Evolutionary conservation across 2,329 filamentous ascomycete species (phyloP), one percentile per base, ranked within the genome.

Genomic region (Incumbomyces delicatus): DNA sequence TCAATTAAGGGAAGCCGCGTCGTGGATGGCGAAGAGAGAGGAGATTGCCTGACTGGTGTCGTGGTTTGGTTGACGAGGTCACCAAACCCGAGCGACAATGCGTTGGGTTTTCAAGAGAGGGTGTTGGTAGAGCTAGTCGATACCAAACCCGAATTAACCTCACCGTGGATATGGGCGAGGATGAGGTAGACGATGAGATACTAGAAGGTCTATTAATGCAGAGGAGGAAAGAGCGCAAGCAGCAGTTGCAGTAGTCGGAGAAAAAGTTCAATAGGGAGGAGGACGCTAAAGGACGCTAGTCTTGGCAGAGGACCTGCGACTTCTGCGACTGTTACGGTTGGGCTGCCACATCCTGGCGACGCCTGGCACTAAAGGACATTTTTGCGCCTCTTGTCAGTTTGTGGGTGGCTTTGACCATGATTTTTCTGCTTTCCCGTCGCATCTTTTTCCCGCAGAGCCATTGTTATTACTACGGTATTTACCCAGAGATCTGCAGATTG

Each of bases 1-100:
- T 57, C 55, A 57, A 45, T 57, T 49, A 57, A 57, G 53, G 55
- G 55, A 56, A 57, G 55, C 55, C 55, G 55, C 50, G 54, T 51
- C 52, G 33, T 35, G 33, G 33, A 35, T 52, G 47, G 31, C 22
- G 35, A 50, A 39, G 46, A 36, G 40, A 50, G 47, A 47, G 50
- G 46, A 49, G 44, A 47, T 16, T 46, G 34, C 27, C 44, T 16
- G 36, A 29, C 35, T 31, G 32, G 4, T 17, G 22, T 17, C 22
- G 22, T n/a, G n/a, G n/a, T n/a, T 27, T 12, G 30, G 17, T 45
- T 39, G 18, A n/a, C 11, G 20, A 33, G n/a, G 12, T 32, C 29
- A 30, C 27, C 41, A 44, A 44, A 29, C 14, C 31, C 20, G 12
- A 44, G 18, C 20, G 22, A 30, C 42, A 31, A 43, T 14, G 36